These are phyloP conservation scores for Ustilago bromivora DNA, from an alignment of 1,284 basidiomycete species.

Conservation along the genomic window DNA sequence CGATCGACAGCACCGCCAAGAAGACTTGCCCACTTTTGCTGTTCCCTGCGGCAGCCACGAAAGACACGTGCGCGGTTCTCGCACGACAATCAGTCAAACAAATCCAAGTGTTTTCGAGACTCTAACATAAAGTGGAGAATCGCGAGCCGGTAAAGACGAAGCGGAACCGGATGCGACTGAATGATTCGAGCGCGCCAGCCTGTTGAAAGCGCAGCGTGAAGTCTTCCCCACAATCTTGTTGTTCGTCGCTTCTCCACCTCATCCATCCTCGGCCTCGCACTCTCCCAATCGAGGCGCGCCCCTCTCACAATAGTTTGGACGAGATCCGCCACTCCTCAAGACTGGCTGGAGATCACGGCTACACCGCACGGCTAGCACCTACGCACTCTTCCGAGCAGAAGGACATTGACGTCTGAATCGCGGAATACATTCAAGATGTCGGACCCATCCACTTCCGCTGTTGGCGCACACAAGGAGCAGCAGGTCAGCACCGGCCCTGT, in stretches of 20 bases:
- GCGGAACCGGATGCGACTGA: constrained; percentile 36
- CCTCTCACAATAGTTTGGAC: neutral
- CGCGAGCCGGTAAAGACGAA: constrained; percentile 12
- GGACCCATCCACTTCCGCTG: constrained; percentile 48
- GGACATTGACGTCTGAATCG: neutral
- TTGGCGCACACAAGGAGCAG: constrained; percentile 29
- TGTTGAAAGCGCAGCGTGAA: constrained; percentile 28
- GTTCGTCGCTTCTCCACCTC: constrained; percentile 11
- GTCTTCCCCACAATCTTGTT: constrained; percentile 28
- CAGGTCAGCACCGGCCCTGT: constrained; percentile 31
- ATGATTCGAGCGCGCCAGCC: constrained; percentile 6
- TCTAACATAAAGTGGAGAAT: constrained; percentile 6
- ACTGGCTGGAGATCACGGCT: too few species aligned
- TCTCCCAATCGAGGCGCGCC: neutral
- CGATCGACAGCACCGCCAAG: constrained; percentile 23
- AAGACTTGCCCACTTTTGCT: neutral
- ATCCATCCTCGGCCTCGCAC: neutral
- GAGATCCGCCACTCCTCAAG: too few species aligned
- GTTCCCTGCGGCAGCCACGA: constrained; percentile 2
- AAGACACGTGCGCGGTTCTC: constrained; percentile 7
- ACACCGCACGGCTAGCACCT: too few species aligned
- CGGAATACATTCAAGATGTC: constrained; percentile 25
- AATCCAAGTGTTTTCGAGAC: too few species aligned
- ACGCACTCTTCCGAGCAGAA: neutral
- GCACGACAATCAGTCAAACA: constrained; percentile 16